A percentile compares a stretch with the other conserved stretches of the same genome.
phyloP scores from a whole-genome alignment of 257 asterid species.

The Solanum tarijense region DNA sequence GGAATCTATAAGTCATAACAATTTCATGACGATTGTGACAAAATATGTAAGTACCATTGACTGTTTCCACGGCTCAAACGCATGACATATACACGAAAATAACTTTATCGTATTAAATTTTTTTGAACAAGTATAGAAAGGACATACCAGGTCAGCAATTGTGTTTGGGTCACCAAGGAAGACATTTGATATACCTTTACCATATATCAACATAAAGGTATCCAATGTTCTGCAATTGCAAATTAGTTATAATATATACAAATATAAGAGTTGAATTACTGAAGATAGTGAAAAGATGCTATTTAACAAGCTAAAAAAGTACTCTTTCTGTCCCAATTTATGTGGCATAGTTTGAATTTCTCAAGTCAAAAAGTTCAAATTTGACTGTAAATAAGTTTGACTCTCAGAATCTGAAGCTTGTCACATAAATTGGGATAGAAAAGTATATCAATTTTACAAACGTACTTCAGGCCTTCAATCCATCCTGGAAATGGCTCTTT shows the following conservation, averaged over 20 bases:
- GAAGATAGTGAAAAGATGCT: too few species aligned
- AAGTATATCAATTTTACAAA: not conserved
- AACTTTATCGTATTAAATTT: not conserved
- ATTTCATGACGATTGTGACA: not conserved
- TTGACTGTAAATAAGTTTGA: not conserved
- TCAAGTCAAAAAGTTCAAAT: too few species aligned
- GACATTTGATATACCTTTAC: slow-evolving; percentile 32
- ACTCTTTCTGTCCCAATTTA: too few species aligned
- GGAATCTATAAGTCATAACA: slow-evolving; percentile 32
- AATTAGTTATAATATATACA: not conserved
- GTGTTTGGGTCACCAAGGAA: slow-evolving; percentile 42
- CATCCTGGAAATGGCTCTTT: slow-evolving; percentile 59
- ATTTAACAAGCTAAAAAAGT: too few species aligned
- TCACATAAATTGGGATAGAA: not conserved
- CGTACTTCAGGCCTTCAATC: slow-evolving; percentile 48
- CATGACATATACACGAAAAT: not conserved
- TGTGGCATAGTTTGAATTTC: too few species aligned
- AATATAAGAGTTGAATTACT: not conserved
- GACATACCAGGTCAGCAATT: slow-evolving; percentile 32
- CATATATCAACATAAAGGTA: slow-evolving; percentile 31
- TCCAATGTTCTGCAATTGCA: slow-evolving; percentile 43
- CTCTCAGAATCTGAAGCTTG: not conserved
- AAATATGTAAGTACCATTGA: not conserved
- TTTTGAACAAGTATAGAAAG: not conserved
- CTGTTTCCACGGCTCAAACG: not conserved